Conservation (phyloP, 768 basidiomycete genomes). For the Podaxis sp. region DNA sequence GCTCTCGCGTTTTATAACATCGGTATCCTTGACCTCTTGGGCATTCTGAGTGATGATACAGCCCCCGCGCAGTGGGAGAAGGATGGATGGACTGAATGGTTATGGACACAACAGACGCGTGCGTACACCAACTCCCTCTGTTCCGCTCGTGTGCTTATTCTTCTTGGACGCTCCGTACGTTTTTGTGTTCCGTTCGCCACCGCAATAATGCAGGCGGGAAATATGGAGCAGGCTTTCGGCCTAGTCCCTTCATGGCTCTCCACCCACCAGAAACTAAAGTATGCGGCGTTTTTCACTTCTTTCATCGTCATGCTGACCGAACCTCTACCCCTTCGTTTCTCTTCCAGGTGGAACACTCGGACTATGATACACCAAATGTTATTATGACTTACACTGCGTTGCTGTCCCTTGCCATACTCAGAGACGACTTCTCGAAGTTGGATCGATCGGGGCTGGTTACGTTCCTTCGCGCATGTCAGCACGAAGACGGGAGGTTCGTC, state of each 20-base stretch:
- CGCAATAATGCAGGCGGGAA: conserved; percentile 41
- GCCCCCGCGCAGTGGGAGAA: conserved; percentile 50
- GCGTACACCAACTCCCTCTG: conserved; percentile 7
- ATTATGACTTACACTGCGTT: conserved; percentile 95
- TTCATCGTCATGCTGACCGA: neutral
- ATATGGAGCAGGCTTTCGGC: conserved; percentile 69
- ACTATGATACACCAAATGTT: conserved; percentile 73
- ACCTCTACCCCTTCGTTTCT: neutral
- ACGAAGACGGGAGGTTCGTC: conserved; percentile 77
- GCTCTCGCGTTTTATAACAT: conserved; percentile 89
- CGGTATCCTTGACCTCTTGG: conserved; percentile 78
- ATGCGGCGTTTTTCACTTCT: neutral
- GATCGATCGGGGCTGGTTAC: conserved; percentile 64
- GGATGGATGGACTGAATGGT: conserved; percentile 74
- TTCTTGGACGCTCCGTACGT: neutral
- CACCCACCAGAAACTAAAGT: conserved; percentile 17
- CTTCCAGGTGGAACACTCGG: conserved; percentile 31
- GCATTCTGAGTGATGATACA: conserved; percentile 31
- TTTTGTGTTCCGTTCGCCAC: neutral
- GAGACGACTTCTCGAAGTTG: conserved; percentile 78
- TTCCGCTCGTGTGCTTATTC: neutral
- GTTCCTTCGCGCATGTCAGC: conserved; percentile 74
- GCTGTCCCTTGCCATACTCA: conserved; percentile 76
- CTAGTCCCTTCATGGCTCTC: conserved; percentile 68
- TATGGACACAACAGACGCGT: conserved; percentile 85